Conservation (phyloP, 106 monocot genomes). For the Acorus gramineus region DNA sequence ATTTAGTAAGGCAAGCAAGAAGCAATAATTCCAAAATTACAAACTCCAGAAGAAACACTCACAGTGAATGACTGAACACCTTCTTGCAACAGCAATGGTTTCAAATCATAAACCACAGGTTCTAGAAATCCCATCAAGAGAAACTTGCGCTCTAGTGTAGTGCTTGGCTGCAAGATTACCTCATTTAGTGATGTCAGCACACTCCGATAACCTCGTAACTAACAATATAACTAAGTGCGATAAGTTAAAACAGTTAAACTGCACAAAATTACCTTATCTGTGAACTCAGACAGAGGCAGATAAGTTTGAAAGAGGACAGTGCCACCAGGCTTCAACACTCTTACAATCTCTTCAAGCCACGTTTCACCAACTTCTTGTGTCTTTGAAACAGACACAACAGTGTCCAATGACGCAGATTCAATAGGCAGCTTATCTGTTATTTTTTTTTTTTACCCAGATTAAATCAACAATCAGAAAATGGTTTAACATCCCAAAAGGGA, state of each 20-base stretch:
- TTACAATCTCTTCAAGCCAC: constrained; percentile 49
- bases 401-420: constrained; percentile 27
- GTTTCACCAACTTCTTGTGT: constrained; percentile 24
- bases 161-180: constrained; percentile 17
- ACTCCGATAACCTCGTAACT: too few relatives aligned
- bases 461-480: too few relatives aligned
- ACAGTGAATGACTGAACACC: constrained; percentile 28
- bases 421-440: constrained; percentile 36
- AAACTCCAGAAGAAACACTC: constrained; percentile 2
- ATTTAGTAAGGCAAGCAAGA: too few relatives aligned
- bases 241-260: neutral
- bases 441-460: too few relatives aligned
- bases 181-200: too few relatives aligned
- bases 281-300: constrained; percentile 6
- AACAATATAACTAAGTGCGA: too few relatives aligned
- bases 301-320: constrained; percentile 30
- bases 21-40: neutral
- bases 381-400: constrained; percentile 32
- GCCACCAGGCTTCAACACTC: constrained; percentile 69
- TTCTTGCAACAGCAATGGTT: constrained; percentile 16
- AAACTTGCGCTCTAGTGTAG: constrained; percentile 35
- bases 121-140: constrained; percentile 65
- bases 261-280: constrained; percentile 26
- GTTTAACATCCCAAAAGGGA: too few relatives aligned
- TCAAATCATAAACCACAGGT: constrained; percentile 28